Percentiles rank a stretch among this genome's conserved stretches.
Conservation (phyloP, 495 filamentous ascomycete species). For the Hypoxylon fragiforme region DNA sequence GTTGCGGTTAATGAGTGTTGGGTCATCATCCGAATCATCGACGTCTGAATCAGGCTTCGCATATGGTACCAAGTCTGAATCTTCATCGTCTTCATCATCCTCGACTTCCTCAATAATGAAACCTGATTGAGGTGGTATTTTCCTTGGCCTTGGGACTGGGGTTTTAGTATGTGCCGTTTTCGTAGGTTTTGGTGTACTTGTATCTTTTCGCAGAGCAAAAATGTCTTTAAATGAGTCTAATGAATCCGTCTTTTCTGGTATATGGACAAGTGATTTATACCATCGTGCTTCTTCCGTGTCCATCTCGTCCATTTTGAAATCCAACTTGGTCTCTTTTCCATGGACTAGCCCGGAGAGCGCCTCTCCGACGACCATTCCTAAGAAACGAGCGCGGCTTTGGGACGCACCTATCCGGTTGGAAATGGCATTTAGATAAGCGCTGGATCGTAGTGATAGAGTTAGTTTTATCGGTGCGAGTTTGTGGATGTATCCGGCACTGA, state of each 20-base stretch:
- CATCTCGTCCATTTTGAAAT: conserved; percentile 83
- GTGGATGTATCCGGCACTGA: conserved; percentile 75
- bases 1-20: conserved; percentile 78
- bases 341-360: conserved; percentile 81
- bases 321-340: conserved; percentile 68
- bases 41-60: conserved; percentile 90
- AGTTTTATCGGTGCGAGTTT: conserved; percentile 63
- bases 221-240: conserved; percentile 44
- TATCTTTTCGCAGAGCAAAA: conserved; percentile 12
- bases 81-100: conserved; percentile 58
- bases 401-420: conserved; percentile 85
- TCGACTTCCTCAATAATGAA: conserved; percentile 71
- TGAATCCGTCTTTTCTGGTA: conserved; percentile 66
- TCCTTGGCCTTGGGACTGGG: conserved; percentile 29
- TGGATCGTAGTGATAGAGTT: conserved; percentile 66
- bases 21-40: conserved; percentile 89
- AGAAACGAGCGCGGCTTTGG: conserved; percentile 72
- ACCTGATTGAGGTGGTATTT: conserved; percentile 35
- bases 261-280: conserved; percentile 68
- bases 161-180: conserved; percentile 28
- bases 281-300: conserved; percentile 70
- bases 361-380: conserved; percentile 89
- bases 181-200: conserved; percentile 15
- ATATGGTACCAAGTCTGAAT: conserved; percentile 79
- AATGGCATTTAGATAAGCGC: conserved; percentile 71